phyloP scores from a whole-genome alignment of 805 yeast genomes.

The Lipomyces kockii region DNA sequence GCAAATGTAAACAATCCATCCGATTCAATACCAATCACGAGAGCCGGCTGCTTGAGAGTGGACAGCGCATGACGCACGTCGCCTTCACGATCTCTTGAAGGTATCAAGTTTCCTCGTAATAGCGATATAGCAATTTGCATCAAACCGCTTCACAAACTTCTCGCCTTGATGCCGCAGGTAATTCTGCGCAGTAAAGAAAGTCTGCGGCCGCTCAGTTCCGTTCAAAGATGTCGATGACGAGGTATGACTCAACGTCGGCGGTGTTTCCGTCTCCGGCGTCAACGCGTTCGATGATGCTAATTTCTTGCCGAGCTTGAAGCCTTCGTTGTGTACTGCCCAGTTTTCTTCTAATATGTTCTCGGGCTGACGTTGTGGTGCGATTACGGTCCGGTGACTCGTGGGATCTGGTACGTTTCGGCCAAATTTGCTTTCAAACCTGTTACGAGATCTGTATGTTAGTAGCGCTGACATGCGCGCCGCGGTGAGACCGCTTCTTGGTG shows the following conservation, averaged over 20 bases:
- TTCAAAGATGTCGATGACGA: conserved; percentile 36
- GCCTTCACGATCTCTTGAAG: conserved; percentile 68
- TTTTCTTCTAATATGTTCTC: conserved; percentile 51
- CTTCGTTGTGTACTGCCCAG: conserved; percentile 89
- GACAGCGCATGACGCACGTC: conserved; percentile 58
- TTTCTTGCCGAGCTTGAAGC: conserved; percentile 45
- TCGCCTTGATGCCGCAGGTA: conserved; percentile 93
- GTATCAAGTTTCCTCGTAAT: conserved; percentile 93
- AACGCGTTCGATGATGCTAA: conserved; percentile 16
- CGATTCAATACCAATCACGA: conserved; percentile 85
- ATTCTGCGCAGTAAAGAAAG: conserved; percentile 91
- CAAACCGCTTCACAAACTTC: conserved; percentile 86
- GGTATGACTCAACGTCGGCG: conserved; percentile 9
- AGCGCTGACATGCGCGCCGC: conserved; percentile 98
- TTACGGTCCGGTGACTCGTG: conserved; percentile 45
- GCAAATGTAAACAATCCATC: conserved; percentile 92
- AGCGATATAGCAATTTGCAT: conserved; percentile 95
- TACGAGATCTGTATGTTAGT: conserved; percentile 87
- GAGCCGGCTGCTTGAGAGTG: conserved; percentile 70
- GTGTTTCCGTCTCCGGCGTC: conserved; percentile 22
- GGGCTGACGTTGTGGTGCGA: conserved; percentile 43
- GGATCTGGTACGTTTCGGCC: conserved; percentile 78
- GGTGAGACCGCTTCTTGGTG: conserved; percentile 83
- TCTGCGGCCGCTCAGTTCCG: conserved; percentile 46
- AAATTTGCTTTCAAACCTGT: conserved; percentile 87